phyloP scores from a whole-genome alignment of 2,329 filamentous ascomycete species.

The Atkinsonella texensis region DNA sequence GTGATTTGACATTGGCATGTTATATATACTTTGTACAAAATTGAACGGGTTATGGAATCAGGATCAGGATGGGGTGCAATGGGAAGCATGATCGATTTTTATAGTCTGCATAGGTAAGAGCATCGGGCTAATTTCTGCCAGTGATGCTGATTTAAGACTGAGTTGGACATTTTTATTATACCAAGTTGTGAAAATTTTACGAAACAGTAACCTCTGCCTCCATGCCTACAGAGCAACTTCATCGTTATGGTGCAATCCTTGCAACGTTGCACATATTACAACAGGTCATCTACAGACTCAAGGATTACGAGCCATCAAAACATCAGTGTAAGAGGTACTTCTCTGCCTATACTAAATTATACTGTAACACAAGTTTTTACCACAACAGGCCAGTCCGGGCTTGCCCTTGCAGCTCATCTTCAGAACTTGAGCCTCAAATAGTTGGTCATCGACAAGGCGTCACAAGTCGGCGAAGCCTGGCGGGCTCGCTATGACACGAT shows the following conservation, averaged over 20 bases:
- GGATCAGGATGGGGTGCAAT: background rate
- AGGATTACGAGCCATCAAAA: too few species aligned
- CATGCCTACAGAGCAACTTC: conserved; percentile 11
- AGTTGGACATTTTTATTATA: background rate
- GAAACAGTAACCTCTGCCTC: conserved; percentile 1
- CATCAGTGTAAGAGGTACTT: too few species aligned
- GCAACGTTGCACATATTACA: too few species aligned
- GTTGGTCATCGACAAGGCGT: background rate
- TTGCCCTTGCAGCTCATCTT: background rate
- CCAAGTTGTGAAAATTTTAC: background rate
- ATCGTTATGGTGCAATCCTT: too few species aligned
- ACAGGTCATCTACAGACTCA: too few species aligned
- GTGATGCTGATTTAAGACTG: background rate
- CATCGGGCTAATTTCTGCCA: background rate
- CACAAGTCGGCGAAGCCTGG: background rate
- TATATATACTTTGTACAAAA: background rate
- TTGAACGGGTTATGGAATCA: background rate
- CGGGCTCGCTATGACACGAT: background rate
- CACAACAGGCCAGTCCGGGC: background rate
- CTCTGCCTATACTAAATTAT: too few species aligned
- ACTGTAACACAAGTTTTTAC: too few species aligned
- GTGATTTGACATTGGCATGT: background rate
- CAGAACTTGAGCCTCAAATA: background rate
- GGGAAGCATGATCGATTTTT: background rate
- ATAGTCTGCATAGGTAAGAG: background rate